phyloP scores from a whole-genome alignment of 1,139 yeast genomes.

The Kluyveromyces sp. region DNA sequence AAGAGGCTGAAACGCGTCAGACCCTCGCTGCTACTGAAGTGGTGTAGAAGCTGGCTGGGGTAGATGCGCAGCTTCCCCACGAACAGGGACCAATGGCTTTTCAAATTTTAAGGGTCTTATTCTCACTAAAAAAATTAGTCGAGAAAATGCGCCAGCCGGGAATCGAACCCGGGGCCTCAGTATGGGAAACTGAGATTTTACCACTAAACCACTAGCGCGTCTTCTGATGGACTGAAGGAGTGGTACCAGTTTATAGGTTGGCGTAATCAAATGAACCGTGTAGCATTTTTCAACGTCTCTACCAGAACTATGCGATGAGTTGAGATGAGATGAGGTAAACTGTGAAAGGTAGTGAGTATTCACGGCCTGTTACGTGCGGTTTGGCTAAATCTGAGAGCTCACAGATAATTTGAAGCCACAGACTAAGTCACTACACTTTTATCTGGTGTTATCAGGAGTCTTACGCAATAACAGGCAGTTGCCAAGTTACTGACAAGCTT shows the following conservation, averaged over 20 bases:
- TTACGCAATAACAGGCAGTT: background rate
- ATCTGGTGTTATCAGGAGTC: no score
- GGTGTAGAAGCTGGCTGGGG: no score
- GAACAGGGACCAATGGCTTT: no score
- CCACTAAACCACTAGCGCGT: slow-evolving; percentile 17
- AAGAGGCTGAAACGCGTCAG: background rate
- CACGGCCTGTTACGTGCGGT: no score
- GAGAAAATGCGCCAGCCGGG: slow-evolving; percentile 14
- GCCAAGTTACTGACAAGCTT: background rate
- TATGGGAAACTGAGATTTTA: slow-evolving; percentile 17
- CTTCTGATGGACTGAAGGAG: slow-evolving; percentile 1
- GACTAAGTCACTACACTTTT: no score
- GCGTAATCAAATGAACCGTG: no score
- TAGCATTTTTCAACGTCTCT: background rate
- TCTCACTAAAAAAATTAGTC: background rate
- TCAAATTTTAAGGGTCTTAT: no score
- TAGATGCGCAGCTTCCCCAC: no score
- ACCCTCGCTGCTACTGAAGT: background rate
- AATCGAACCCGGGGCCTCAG: slow-evolving; percentile 18
- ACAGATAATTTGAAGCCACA: no score
- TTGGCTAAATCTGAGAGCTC: no score
- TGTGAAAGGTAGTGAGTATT: background rate
- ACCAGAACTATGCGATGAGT: slow-evolving; percentile 1
- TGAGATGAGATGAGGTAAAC: background rate
- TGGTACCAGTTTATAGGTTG: no score